A percentile compares a stretch with the other conserved stretches of the same genome.
Conservation (phyloP, 371 early-diverging fungal species). For the Mucor mucedo region DNA sequence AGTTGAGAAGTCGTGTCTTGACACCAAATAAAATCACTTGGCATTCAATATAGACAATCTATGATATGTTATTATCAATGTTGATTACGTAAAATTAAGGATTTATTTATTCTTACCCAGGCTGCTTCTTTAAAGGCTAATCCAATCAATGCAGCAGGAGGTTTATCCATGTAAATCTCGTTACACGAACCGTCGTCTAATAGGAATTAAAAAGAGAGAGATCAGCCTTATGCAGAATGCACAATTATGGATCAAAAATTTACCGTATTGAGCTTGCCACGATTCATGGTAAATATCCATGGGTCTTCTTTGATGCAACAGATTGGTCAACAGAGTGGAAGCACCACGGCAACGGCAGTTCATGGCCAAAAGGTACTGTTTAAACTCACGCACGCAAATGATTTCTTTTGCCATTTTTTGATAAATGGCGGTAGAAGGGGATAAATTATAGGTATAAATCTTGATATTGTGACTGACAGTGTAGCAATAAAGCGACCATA, state of each 20-base stretch:
- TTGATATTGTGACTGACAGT: constrained; percentile 56
- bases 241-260: not conserved
- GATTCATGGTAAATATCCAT: constrained; percentile 64
- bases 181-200: constrained; percentile 71
- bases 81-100: not conserved
- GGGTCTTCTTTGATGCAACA: constrained; percentile 69
- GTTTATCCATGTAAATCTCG: constrained; percentile 64
- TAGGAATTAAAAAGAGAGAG: not conserved
- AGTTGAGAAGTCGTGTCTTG: constrained; percentile 34
- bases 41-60: constrained; percentile 68
- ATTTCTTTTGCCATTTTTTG: constrained; percentile 71
- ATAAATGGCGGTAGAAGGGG: constrained; percentile 70
- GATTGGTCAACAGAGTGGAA: constrained; percentile 70
- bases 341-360: constrained; percentile 72
- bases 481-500: constrained; percentile 69
- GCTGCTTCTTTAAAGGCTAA: constrained; percentile 63
- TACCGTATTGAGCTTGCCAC: constrained; percentile 81
- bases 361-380: constrained; percentile 73
- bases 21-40: constrained; percentile 75
- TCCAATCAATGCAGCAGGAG: constrained; percentile 63
- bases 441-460: constrained; percentile 70
- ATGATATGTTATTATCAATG: not conserved
- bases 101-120: constrained; percentile 42
- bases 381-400: constrained; percentile 74
- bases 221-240: not conserved